Conservation (phyloP, 495 filamentous ascomycete species). For the Cairneyella variabilis region DNA sequence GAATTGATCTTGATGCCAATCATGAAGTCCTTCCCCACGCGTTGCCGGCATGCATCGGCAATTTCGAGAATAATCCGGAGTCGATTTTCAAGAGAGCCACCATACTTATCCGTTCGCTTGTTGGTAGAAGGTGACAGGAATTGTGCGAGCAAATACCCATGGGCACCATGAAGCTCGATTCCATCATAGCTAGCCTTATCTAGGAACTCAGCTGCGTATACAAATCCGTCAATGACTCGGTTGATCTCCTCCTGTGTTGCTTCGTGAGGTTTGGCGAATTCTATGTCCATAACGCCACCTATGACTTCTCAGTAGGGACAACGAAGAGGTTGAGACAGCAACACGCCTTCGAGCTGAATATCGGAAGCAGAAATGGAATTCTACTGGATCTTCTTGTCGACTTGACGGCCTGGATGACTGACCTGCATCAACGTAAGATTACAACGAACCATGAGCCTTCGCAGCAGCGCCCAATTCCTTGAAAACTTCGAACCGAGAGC, state of each 20-base stretch:
- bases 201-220: slow-evolving; percentile 53
- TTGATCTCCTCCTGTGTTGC: slow-evolving; percentile 61
- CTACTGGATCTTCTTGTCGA: slow-evolving; percentile 39
- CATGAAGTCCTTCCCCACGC: slow-evolving; percentile 42
- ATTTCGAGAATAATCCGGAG: slow-evolving; percentile 43
- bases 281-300: slow-evolving; percentile 31
- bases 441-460: slow-evolving; percentile 51
- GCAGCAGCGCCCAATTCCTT: slow-evolving; percentile 41
- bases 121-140: slow-evolving; percentile 64
- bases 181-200: slow-evolving; percentile 64
- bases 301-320: slow-evolving; percentile 20
- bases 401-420: slow-evolving; percentile 61
- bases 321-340: neutral
- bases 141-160: slow-evolving; percentile 61
- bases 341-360: slow-evolving; percentile 45
- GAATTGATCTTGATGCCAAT: slow-evolving; percentile 65
- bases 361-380: slow-evolving; percentile 58
- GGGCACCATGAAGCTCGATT: slow-evolving; percentile 58
- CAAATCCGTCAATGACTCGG: slow-evolving; percentile 55
- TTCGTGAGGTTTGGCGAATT: slow-evolving; percentile 47
- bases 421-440: slow-evolving; percentile 59
- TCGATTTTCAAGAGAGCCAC: slow-evolving; percentile 55
- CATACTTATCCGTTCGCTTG: slow-evolving; percentile 50
- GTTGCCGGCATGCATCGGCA: slow-evolving; percentile 35
- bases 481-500: slow-evolving; percentile 57